These are phyloP conservation scores for Rhizophagus sp. DNA, from an alignment of 192 early-diverging fungal genomes.

Conservation along the genomic window DNA sequence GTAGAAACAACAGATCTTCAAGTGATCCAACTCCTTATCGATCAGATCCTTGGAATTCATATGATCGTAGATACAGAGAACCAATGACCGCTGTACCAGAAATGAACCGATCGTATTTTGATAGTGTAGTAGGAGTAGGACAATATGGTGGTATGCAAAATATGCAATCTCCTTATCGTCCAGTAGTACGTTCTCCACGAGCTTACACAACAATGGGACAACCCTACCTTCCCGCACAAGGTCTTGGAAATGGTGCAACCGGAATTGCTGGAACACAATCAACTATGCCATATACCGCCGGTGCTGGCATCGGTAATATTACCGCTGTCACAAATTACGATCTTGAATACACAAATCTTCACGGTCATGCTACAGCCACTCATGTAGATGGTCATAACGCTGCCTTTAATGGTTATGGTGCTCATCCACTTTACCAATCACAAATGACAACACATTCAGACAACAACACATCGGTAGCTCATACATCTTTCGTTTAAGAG, in stretches of 20 bases:
- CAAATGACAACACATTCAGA: constrained; percentile 25
- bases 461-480: constrained; percentile 10
- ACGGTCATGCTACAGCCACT: constrained; percentile 11
- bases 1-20: constrained; percentile 28
- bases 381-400: constrained; percentile 23
- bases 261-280: constrained; percentile 11
- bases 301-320: constrained; percentile 30
- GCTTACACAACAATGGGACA: neutral
- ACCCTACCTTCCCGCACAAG: constrained; percentile 24
- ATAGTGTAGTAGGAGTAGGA: neutral
- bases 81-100: constrained; percentile 27
- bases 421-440: constrained; percentile 25
- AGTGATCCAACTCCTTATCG: constrained; percentile 29
- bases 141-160: constrained; percentile 10
- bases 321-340: constrained; percentile 26
- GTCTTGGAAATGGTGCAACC: constrained; percentile 11
- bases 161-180: neutral
- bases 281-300: constrained; percentile 22
- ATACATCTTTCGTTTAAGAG: constrained; percentile 14
- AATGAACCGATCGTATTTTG: constrained; percentile 11
- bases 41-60: neutral
- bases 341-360: constrained; percentile 17
- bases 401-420: constrained; percentile 14
- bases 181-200: constrained; percentile 7
- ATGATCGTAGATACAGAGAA: constrained; percentile 22